These are phyloP conservation scores for Kwoniella mangroviensis DNA, from an alignment of 768 basidiomycete species.

Conservation along the genomic window DNA sequence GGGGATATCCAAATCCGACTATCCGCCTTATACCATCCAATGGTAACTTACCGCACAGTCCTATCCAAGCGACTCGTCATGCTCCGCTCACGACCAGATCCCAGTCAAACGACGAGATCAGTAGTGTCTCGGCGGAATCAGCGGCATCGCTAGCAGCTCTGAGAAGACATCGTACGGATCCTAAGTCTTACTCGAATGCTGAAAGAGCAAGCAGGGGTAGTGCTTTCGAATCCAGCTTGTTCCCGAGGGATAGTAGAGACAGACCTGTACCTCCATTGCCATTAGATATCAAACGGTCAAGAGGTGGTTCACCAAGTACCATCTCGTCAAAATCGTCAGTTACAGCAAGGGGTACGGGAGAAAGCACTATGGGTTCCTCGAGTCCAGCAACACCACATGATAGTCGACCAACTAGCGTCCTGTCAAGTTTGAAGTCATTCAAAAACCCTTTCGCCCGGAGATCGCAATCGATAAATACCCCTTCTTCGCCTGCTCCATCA, in stretches of 20 bases:
- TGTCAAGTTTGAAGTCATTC: constrained; percentile 19
- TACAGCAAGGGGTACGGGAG: not conserved
- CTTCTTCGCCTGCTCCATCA: constrained; percentile 13
- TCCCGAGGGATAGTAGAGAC: constrained; percentile 13
- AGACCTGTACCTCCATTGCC: constrained; percentile 33
- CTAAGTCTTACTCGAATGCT: constrained; percentile 17
- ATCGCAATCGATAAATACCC: constrained; percentile 1
- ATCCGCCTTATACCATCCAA: constrained; percentile 32
- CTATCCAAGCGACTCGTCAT: constrained; percentile 8
- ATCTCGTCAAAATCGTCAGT: not conserved
- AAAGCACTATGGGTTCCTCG: constrained; percentile 9
- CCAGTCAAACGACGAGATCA: constrained; percentile 28
- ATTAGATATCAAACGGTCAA: constrained; percentile 14
- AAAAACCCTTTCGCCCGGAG: constrained; percentile 11
- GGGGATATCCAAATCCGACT: constrained; percentile 22
- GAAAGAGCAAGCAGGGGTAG: constrained; percentile 1
- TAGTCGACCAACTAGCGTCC: constrained; percentile 14
- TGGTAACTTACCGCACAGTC: not conserved
- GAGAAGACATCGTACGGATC: constrained; percentile 34
- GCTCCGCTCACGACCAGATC: constrained; percentile 18
- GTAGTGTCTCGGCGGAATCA: not conserved
- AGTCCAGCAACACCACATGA: constrained; percentile 6
- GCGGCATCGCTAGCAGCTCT: constrained; percentile 16
- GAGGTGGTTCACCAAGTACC: constrained; percentile 17
- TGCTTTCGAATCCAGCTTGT: constrained; percentile 2